These are phyloP conservation scores for Chloromonas sp. DNA, from an alignment of 163 green algal species.

Conservation along the genomic window DNA sequence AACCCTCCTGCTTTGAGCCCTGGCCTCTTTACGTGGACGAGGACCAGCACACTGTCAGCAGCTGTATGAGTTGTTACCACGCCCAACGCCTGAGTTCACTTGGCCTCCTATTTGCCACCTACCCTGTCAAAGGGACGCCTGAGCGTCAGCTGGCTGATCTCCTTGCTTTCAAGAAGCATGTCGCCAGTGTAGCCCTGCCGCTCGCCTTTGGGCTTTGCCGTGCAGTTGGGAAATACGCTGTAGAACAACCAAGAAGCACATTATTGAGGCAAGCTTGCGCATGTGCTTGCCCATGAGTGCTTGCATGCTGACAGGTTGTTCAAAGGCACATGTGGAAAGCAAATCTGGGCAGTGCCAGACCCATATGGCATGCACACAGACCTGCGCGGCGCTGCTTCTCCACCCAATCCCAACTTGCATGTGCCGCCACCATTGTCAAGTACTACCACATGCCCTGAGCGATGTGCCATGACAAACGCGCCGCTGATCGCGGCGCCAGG, in stretches of 20 bases:
- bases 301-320: neutral
- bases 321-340: neutral
- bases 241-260: neutral
- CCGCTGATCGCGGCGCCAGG: too few species aligned
- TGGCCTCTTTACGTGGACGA: too few species aligned
- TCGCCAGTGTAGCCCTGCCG: conserved; percentile 54
- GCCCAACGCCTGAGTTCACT: too few species aligned
- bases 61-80: too few species aligned
- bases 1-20: too few species aligned
- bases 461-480: too few species aligned
- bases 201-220: conserved; percentile 72
- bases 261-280: neutral
- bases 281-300: neutral
- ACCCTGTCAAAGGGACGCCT: conserved; percentile 68
- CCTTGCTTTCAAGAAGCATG: conserved; percentile 53
- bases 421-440: conserved; percentile 76
- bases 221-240: conserved; percentile 83
- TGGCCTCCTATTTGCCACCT: neutral
- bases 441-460: conserved; percentile 33
- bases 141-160: conserved; percentile 68
- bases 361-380: conserved; percentile 3
- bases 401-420: conserved; percentile 69
- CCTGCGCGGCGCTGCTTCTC: conserved; percentile 40
- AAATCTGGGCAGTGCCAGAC: neutral
- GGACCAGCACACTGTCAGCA: too few species aligned